A percentile compares a stretch with the other conserved stretches of the same genome.
These are phyloP conservation scores for Fusarium setosum DNA, from an alignment of 2,329 filamentous ascomycete species.

Conservation along the genomic window DNA sequence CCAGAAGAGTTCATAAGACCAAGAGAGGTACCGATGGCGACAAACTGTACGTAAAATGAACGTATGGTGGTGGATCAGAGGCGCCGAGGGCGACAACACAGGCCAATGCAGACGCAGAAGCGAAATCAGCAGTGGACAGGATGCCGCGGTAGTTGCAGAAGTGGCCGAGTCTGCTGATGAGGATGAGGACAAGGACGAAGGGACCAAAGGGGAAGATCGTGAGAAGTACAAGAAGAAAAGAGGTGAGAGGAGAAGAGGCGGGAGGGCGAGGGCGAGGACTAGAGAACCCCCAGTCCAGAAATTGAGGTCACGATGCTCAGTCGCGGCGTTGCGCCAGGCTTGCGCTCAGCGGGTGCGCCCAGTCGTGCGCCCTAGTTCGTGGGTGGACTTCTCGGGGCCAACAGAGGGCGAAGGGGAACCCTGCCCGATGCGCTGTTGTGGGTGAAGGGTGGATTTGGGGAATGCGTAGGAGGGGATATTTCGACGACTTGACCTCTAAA, in stretches of 20 bases:
- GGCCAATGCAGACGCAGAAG: conserved; percentile 45
- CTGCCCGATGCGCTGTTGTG: conserved; percentile 37
- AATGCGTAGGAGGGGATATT: conserved; percentile 25
- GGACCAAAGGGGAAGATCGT: conserved; percentile 14
- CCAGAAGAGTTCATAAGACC: conserved; percentile 32
- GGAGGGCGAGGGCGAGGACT: conserved; percentile 27
- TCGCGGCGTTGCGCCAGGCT: conserved; percentile 43
- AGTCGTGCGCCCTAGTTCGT: conserved; percentile 35
- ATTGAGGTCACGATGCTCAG: conserved; percentile 45
- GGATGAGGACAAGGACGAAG: not conserved
- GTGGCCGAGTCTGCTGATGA: conserved; percentile 5
- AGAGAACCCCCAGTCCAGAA: conserved; percentile 32
- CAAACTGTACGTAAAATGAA: conserved; percentile 50
- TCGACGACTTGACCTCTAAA: conserved; percentile 32
- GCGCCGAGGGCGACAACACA: conserved; percentile 33
- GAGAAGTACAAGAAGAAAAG: conserved; percentile 11
- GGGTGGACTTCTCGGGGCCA: conserved; percentile 40
- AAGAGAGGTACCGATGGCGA: conserved; percentile 33
- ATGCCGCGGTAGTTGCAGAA: conserved; percentile 32
- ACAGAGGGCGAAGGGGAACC: conserved; percentile 27
- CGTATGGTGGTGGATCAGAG: conserved; percentile 47
- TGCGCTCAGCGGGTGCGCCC: conserved; percentile 30
- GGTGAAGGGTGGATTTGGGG: conserved; percentile 42
- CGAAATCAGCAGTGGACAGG: conserved; percentile 36
- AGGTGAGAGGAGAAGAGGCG: conserved; percentile 20